Evolutionary conservation across 352 stramenopile genomes (phyloP).

Genomic region (Saprolegnia diclina): DNA sequence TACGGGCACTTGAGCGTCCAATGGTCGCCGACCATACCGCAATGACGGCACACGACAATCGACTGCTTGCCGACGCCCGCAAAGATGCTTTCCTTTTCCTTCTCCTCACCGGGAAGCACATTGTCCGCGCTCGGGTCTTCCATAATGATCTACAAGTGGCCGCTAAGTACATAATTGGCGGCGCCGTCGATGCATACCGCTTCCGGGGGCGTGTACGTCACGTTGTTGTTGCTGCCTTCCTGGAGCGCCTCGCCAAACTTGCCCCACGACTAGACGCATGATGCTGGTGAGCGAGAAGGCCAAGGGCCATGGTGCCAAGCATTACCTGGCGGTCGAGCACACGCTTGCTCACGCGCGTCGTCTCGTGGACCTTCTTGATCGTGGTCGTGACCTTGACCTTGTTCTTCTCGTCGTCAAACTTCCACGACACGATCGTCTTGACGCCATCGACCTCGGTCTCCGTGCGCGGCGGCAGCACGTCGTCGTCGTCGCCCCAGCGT

Average conservation of each 20-base stretch:
- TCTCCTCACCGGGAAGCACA: constrained; percentile 81
- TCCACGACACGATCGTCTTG: constrained; percentile 85
- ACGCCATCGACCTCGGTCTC: constrained; percentile 76
- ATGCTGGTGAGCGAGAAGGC: constrained; percentile 6
- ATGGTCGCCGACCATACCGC: constrained; percentile 85
- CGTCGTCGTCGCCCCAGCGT: constrained; percentile 31
- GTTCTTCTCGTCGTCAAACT: constrained; percentile 82
- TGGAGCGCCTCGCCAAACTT: constrained; percentile 80
- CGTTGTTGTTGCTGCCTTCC: constrained; percentile 70
- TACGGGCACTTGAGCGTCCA: constrained; percentile 90
- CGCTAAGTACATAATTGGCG: no score
- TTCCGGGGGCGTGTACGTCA: constrained; percentile 83
- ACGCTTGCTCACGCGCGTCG: constrained; percentile 79
- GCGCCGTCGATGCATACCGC: constrained; percentile 29
- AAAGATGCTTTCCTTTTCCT: constrained; percentile 85
- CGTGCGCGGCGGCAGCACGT: constrained; percentile 72
- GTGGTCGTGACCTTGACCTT: constrained; percentile 90
- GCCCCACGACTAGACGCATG: constrained; percentile 44
- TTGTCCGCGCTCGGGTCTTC: constrained; percentile 86
- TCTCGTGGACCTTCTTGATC: constrained; percentile 80
- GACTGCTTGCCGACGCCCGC: constrained; percentile 82
- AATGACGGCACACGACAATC: constrained; percentile 86
- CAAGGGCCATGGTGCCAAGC: constrained; percentile 13
- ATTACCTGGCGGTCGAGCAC: constrained; percentile 67
- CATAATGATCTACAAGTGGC: constrained; percentile 39